Evolutionary conservation across 2,329 filamentous ascomycete genomes (phyloP), one percentile per base, ranked within the genome.

Genomic region (Diatrype stigma): DNA sequence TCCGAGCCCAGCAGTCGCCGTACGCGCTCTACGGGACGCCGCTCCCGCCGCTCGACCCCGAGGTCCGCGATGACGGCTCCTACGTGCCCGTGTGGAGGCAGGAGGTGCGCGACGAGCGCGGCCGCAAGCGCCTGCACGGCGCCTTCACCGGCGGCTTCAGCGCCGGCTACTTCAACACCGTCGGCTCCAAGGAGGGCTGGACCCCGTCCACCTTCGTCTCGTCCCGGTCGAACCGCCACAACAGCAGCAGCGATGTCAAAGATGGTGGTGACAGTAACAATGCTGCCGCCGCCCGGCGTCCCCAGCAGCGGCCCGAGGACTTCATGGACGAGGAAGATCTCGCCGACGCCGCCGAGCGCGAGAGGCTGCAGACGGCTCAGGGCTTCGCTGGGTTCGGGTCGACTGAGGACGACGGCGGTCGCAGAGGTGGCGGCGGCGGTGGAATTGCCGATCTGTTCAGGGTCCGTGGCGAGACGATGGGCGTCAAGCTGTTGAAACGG

Each of bases 241-340:
- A 89, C 64, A 81, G 88, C 73, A 81, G 88, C 73, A 77, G 74
- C 32, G 52, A 75, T n/a, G 77, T 81, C 55, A 60, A 71, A n/a
- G n/a, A n/a, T n/a, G n/a, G n/a, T n/a, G n/a, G n/a, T 2, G 77
- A 81, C 55, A 60, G 71, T 2, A 30, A 37, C 16, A 50, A 49
- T 45, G 47, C 49, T 2, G 42, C 54, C 3, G 42, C 50, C 10
- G 34, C 22, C 17, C 42, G 16, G 11, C 34, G 6, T 14, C 34
- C 12, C 12, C 70, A 79, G 56, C 84, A 88, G 64, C 83, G 85
- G 45, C 82, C 85, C 1, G 91, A 97, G 68, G 92, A 97, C 65
- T 97, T 92, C 61, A 99, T 99, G 94, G 94, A 99, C 63, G 93
- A 96, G 40, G 94, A 99, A 67, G 94, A 99, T 69, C 75, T 96